These are phyloP conservation scores for Baorangia bicolor DNA, from an alignment of 768 basidiomycete genomes.

Conservation along the genomic window DNA sequence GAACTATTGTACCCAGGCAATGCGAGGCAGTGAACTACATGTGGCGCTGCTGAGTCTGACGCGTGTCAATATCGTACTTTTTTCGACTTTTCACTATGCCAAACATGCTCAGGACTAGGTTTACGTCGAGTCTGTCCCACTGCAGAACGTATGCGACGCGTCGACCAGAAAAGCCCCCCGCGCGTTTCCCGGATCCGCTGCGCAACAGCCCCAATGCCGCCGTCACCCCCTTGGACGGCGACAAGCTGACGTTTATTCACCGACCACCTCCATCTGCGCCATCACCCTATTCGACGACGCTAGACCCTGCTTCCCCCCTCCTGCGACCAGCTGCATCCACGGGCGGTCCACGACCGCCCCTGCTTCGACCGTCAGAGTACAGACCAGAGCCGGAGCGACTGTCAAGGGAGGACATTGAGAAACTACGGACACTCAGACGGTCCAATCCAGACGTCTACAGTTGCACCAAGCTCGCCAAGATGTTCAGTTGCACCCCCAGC, in stretches of 20 bases:
- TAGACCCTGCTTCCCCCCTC: slow-evolving; percentile 69
- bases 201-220: slow-evolving; percentile 49
- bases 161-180: slow-evolving; percentile 42
- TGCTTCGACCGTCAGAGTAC: slow-evolving; percentile 43
- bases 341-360: slow-evolving; percentile 44
- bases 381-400: slow-evolving; percentile 38
- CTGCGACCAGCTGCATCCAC: slow-evolving; percentile 42
- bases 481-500: slow-evolving; percentile 69
- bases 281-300: slow-evolving; percentile 68
- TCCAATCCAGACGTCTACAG: slow-evolving; percentile 60
- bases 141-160: slow-evolving; percentile 45
- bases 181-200: slow-evolving; percentile 59
- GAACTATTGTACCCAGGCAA: background rate
- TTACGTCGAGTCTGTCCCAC: background rate
- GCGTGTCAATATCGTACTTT: background rate
- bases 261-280: slow-evolving; percentile 81
- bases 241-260: slow-evolving; percentile 74
- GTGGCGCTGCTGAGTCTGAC: background rate
- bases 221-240: slow-evolving; percentile 49
- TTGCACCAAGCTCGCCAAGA: slow-evolving; percentile 64
- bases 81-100: background rate
- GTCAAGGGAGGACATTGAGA: slow-evolving; percentile 50
- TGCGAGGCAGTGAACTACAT: background rate
- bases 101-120: slow-evolving; percentile 24
- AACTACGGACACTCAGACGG: slow-evolving; percentile 57